Evolutionary conservation across 2,329 filamentous ascomycete genomes (phyloP), one percentile per base, ranked within the genome.

Genomic region (Paraphaeosphaeria sporulosa): DNA sequence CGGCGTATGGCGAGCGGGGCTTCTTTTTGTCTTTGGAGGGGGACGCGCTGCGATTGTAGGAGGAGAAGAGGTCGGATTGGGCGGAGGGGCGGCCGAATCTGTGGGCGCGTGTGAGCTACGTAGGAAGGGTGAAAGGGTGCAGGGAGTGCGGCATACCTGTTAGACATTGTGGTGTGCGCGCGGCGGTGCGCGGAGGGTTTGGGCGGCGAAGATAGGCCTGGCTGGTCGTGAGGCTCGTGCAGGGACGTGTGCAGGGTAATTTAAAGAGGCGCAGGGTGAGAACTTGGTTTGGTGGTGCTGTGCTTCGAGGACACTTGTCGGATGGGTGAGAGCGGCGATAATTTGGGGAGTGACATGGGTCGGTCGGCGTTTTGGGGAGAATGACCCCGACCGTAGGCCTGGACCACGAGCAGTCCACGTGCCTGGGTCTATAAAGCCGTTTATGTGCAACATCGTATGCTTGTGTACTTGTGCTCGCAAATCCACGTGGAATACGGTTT

Each of bases 1-100:
- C 23, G 51, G 59, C 63, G 61, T 72, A 72, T 3, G 71, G 69
- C 8, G 62, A 64, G 8, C 55, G 60, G 23, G 69, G 36, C 53
- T 69, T 72, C 55, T 65, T 62, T 55, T 73, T 75, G 34, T 64
- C 53, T 65, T 78, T 78, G 12, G 76, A 78, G 64, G 74, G 74
- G 38, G 77, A 79, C 56, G 75, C 66, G 58, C 64, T 64, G 57
- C 74, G 74, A 64, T 78, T 75, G 69, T 79, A 79, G 58, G 67
- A 66, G 65, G 67, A 71, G 72, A 81, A 80, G 69, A 81, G 77
- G 69, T 78, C 73, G 65, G 77, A 66, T 64, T 70, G 71, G 30
- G 68, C 63, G 36, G 71, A 58, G 51, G 66, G 64, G 58, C 73
- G 68, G 50, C 66, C 64, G 66, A 74, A 76, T 62, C 73, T 71